Conservation (phyloP, 1,139 yeast species). For the Arxiozyma bovina region DNA sequence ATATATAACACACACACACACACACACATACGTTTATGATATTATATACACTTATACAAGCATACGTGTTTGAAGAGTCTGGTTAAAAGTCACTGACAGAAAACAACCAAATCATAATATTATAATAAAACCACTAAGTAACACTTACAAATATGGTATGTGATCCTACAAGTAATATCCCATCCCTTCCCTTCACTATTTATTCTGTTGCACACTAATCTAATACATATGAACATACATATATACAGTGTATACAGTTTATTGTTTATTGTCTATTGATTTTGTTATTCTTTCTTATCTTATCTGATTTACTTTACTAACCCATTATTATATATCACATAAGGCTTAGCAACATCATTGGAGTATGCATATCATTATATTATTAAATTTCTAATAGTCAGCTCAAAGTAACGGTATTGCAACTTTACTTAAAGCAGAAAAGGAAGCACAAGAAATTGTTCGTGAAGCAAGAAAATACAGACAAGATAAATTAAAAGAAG, state of each 20-base stretch:
- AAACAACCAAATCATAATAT: no score
- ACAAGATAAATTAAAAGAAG: constrained; percentile 60
- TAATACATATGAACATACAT: not conserved
- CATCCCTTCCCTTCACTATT: not conserved
- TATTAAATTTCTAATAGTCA: constrained; percentile 5
- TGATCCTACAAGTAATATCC: not conserved
- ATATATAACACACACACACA: no score
- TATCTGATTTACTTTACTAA: not conserved
- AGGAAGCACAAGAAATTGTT: constrained; percentile 92
- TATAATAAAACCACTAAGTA: not conserved
- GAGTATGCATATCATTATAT: not conserved
- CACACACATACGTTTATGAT: no score
- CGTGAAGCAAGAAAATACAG: constrained; percentile 70
- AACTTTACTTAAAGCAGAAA: constrained; percentile 58
- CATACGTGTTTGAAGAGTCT: no score
- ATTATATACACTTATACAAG: no score
- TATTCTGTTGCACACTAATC: not conserved
- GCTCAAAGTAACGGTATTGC: constrained; percentile 30
- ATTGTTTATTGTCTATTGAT: not conserved
- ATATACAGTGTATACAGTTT: not conserved
- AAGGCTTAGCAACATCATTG: not conserved
- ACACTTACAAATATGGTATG: not conserved
- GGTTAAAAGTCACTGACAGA: no score
- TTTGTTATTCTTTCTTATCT: no score
- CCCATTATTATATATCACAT: not conserved